Evolutionary conservation across 768 basidiomycete species (phyloP).

Genomic region (Megacollybia marginata): DNA sequence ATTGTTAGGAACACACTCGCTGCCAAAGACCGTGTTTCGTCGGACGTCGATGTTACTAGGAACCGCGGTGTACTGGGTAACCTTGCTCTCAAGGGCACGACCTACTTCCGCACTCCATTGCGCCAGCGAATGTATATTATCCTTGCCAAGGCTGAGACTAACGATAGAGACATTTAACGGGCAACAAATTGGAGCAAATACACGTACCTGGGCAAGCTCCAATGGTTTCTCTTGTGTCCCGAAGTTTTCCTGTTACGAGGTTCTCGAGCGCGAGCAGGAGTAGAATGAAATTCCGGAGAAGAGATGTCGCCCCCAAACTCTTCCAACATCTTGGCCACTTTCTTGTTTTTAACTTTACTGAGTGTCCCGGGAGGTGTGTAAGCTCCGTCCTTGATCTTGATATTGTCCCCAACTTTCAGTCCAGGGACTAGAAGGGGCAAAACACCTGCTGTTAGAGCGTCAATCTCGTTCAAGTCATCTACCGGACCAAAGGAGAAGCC

Average conservation of each 20-base stretch:
- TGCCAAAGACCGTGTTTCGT: constrained; percentile 42
- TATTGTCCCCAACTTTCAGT: constrained; percentile 46
- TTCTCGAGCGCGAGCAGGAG: constrained; percentile 31
- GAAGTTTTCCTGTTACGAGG: constrained; percentile 36
- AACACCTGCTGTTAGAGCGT: constrained; percentile 62
- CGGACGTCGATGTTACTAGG: constrained; percentile 34
- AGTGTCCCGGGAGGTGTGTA: constrained; percentile 33
- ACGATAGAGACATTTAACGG: constrained; percentile 3
- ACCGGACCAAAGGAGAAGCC: constrained; percentile 56
- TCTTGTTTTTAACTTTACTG: constrained; percentile 34
- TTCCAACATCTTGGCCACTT: constrained; percentile 23
- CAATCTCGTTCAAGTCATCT: constrained; percentile 58
- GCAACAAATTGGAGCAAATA: constrained; percentile 1
- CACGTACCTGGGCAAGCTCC: constrained; percentile 60
- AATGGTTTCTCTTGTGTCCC: constrained; percentile 52
- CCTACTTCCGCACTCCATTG: constrained; percentile 50
- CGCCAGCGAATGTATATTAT: constrained; percentile 42
- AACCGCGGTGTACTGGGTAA: constrained; percentile 30
- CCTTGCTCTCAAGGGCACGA: constrained; percentile 36
- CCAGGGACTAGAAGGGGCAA: constrained; percentile 64
- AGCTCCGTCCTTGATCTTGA: constrained; percentile 45
- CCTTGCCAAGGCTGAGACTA: constrained; percentile 59
- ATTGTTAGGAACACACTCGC: constrained; percentile 28
- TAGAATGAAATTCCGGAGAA: constrained; percentile 53
- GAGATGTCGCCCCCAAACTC: constrained; percentile 47